Conservation (phyloP, 306 rosid genomes). For the Prosopis cineraria region DNA sequence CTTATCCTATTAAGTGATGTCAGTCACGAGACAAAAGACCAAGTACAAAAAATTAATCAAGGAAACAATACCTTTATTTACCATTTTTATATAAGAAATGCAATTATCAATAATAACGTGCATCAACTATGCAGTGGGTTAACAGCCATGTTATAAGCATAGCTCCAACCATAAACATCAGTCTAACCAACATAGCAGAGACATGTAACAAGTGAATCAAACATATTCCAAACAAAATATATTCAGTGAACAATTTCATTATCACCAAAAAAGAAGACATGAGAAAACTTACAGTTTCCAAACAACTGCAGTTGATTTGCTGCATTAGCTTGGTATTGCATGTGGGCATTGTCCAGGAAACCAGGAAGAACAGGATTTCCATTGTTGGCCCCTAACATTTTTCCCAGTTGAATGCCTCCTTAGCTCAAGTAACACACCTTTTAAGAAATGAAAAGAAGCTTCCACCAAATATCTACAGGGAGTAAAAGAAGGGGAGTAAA, state of each 20-base stretch:
- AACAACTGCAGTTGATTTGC: conserved; percentile 83
- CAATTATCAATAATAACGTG: neutral
- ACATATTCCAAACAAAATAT: neutral
- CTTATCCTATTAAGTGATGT: neutral
- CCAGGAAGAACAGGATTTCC: conserved; percentile 69
- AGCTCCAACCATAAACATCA: neutral
- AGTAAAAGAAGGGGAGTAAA: conserved; percentile 7
- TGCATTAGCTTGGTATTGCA: conserved; percentile 59
- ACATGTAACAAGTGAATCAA: conserved; percentile 11
- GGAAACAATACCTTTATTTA: conserved; percentile 1
- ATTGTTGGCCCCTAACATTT: conserved; percentile 84
- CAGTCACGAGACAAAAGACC: neutral
- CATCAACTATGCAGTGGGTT: neutral
- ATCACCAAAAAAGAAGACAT: conserved; percentile 16
- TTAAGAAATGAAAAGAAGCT: conserved; percentile 20
- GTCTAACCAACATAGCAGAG: conserved; percentile 4
- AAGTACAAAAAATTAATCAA: conserved; percentile 19
- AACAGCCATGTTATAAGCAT: conserved; percentile 15
- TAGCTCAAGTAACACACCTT: conserved; percentile 34
- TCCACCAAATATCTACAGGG: conserved; percentile 40
- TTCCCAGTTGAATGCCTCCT: conserved; percentile 11
- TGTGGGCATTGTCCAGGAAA: conserved; percentile 64
- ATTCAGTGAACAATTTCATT: neutral
- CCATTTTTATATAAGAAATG: neutral
- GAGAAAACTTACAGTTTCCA: conserved; percentile 68